phyloP scores from a whole-genome alignment of 257 asterid genomes.

The Schizonepeta tenuifolia region DNA sequence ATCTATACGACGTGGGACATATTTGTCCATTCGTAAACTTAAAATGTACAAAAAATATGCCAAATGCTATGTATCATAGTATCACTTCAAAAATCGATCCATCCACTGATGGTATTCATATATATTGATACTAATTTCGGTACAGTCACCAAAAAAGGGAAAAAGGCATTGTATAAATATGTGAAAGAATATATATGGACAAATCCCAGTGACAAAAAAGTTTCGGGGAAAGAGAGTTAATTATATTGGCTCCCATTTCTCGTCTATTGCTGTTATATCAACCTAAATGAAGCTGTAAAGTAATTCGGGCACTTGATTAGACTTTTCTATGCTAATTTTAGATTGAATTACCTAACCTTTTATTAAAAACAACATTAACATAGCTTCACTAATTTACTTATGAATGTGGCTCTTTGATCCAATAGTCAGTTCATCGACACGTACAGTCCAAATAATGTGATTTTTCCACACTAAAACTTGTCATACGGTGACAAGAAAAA shows the following conservation, averaged over 20 bases:
- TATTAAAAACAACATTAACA: too few relatives aligned
- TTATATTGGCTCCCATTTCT: neutral
- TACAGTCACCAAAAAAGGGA: neutral
- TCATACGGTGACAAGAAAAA: too few relatives aligned
- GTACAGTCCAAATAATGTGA: constrained; percentile 7
- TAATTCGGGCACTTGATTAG: constrained; percentile 30
- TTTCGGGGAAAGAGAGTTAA: neutral
- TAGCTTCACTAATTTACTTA: neutral
- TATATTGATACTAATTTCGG: too few relatives aligned
- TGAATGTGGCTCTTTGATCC: neutral
- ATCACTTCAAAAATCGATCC: too few relatives aligned
- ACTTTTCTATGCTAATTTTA: constrained; percentile 19
- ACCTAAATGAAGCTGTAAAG: constrained; percentile 6
- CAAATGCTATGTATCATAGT: too few relatives aligned
- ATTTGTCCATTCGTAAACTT: too few relatives aligned
- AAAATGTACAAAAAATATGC: too few relatives aligned
- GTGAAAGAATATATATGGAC: neutral
- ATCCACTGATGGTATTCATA: too few relatives aligned
- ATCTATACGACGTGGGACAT: too few relatives aligned
- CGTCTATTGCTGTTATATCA: neutral
- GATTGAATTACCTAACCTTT: constrained; percentile 30
- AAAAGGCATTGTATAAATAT: neutral
- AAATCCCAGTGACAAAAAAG: neutral
- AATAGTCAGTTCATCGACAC: neutral
- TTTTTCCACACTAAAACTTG: too few relatives aligned